These are phyloP conservation scores for Boechera stricta DNA, from an alignment of 345 rosid genomes.

Conservation along the genomic window DNA sequence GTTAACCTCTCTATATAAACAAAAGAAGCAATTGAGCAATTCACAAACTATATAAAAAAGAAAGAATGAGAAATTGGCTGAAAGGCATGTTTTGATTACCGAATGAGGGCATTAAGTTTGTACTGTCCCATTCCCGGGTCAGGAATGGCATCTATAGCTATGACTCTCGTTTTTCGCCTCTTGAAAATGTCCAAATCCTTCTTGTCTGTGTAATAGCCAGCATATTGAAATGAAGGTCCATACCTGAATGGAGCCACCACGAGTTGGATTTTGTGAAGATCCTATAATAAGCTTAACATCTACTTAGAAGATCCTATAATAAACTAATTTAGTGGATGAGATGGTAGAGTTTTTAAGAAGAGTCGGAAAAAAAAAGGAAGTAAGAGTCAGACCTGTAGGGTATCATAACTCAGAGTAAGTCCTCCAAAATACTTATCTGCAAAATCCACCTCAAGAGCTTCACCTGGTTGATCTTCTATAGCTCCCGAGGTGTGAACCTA, in stretches of 20 bases:
- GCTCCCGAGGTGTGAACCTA: conserved; percentile 66
- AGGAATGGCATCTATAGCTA: conserved; percentile 85
- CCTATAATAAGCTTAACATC: conserved; percentile 27
- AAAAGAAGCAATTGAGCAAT: background rate
- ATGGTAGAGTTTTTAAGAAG: conserved; percentile 6
- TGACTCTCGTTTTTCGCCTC: conserved; percentile 68
- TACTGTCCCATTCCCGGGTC: conserved; percentile 65
- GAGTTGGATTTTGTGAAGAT: conserved; percentile 37
- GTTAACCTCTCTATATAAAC: conserved; percentile 69
- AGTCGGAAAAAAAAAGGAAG: background rate
- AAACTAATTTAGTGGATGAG: background rate
- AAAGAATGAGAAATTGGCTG: background rate
- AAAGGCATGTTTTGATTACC: conserved; percentile 52
- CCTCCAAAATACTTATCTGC: conserved; percentile 90
- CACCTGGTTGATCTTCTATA: conserved; percentile 73
- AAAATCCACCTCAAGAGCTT: conserved; percentile 84
- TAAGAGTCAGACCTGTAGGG: conserved; percentile 66
- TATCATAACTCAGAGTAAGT: conserved; percentile 72
- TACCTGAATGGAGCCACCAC: conserved; percentile 51
- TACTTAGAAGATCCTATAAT: background rate
- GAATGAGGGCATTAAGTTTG: conserved; percentile 52
- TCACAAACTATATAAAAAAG: background rate
- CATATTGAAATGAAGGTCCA: conserved; percentile 80
- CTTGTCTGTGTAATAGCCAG: conserved; percentile 70
- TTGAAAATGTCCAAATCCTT: conserved; percentile 56